Base-by-base conservation (phyloP, 1,284 basidiomycete genomes). In the Melanopsichium pennsylvanicum region DNA sequence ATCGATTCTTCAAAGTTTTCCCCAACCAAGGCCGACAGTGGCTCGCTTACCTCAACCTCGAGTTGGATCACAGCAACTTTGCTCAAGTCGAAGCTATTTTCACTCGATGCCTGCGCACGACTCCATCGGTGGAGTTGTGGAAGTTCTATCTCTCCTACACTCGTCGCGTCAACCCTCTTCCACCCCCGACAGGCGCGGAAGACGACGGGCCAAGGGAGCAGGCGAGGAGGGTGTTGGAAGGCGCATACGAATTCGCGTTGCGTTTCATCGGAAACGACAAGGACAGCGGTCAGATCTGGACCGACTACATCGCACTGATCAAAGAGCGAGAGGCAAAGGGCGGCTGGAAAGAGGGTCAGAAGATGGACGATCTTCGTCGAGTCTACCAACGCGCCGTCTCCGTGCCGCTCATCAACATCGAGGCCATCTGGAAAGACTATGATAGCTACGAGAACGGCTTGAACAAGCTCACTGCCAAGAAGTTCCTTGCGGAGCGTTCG, bases 391-490 rank as follows among this genome's bases (percentile, higher is more conserved):
- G 92, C 43, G 95, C 92, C 0, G 90, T 97, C 26, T 90, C 92
- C 73, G 92, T 96, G 19, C 96, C 96, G 0, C 86, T 97, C 70
- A 89, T 93, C 81, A 95, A 93, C 75, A 88, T 98, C 72, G 94
- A 97, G 82, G 85, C 86, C 35, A 86, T 99, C 35, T 99, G 96
- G 96, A 88, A 91, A 78, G 92, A 96, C 49, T 91, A 94, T 72
- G 94, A 97, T 81, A 84, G 89, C 0, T 98, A 97, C 77, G 96
- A 99, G 82, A 93, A 88, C 59, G 86, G 86, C 34, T 84, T 97
- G 71, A 97, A 94, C 84, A 90, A 90, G 80, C 89, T 93, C 67
- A 96, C 93, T 22, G 93, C 95, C 13, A 97, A 97, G 82, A 96
- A 96, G 79, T 95, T 96, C 82, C 87, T 95, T 41, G 88, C 89